Percentiles rank a stretch among this genome's conserved stretches.
Evolutionary conservation across 129 eudicot species (phyloP).

Genomic region (Flaveria linearis): DNA sequence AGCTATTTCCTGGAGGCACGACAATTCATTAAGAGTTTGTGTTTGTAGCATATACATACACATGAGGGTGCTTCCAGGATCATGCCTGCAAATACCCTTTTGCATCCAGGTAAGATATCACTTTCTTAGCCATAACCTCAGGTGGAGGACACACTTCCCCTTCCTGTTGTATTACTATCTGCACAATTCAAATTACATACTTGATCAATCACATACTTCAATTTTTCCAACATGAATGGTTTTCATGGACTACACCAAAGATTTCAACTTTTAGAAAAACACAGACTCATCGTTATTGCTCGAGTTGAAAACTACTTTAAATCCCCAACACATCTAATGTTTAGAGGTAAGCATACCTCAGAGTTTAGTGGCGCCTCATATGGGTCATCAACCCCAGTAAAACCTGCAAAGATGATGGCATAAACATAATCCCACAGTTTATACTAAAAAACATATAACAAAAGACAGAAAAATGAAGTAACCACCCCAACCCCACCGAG

Average conservation of each 20-base stretch:
- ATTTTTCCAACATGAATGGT: background rate
- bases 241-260: background rate
- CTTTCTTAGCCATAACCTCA: constrained; percentile 61
- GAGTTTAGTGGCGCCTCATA: constrained; percentile 80
- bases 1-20: constrained; percentile 40
- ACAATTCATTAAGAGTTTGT: background rate
- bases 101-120: constrained; percentile 65
- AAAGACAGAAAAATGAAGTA: background rate
- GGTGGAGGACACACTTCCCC: constrained; percentile 67
- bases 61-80: constrained; percentile 5
- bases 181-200: constrained; percentile 28
- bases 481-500: background rate
- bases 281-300: constrained; percentile 9
- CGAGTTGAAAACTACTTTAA: background rate
- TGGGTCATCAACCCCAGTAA: constrained; percentile 95
- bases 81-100: constrained; percentile 75
- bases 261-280: background rate
- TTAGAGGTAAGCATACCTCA: constrained; percentile 55
- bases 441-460: background rate
- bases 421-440: background rate
- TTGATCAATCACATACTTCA: background rate
- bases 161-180: constrained; percentile 69
- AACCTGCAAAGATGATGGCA: constrained; percentile 55
- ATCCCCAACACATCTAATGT: background rate
- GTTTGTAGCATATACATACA: constrained; percentile 11